phyloP scores from a whole-genome alignment of 768 basidiomycete species.

The Hortiboletus campestris region DNA sequence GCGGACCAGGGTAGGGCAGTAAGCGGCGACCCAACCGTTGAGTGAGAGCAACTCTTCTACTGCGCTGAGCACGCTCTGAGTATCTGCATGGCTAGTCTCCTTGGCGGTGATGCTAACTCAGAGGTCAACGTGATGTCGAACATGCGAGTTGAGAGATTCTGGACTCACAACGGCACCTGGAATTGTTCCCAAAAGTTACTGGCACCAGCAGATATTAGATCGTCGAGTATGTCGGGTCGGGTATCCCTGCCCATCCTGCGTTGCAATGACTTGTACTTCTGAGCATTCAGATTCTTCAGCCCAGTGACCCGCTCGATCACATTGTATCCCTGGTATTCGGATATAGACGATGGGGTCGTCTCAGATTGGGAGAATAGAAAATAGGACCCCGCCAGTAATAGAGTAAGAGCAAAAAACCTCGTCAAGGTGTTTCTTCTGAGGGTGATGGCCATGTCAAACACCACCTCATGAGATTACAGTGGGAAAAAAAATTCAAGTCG shows the following conservation, averaged over 20 bases:
- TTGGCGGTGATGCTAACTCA: slow-evolving; percentile 63
- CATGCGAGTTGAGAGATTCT: too few relatives aligned
- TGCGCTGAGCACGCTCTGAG: slow-evolving; percentile 83
- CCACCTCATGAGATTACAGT: too few relatives aligned
- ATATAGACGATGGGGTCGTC: slow-evolving; percentile 16
- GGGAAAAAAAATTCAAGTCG: too few relatives aligned
- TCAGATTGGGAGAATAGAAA: slow-evolving; percentile 21
- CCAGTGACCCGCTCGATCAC: slow-evolving; percentile 65
- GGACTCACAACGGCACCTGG: slow-evolving; percentile 83
- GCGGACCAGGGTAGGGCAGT: slow-evolving; percentile 90
- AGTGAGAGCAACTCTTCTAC: slow-evolving; percentile 94
- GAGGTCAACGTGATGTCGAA: background rate
- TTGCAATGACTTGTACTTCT: slow-evolving; percentile 86
- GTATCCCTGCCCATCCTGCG: slow-evolving; percentile 85
- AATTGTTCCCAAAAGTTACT: slow-evolving; percentile 90
- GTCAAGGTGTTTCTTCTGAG: slow-evolving; percentile 31
- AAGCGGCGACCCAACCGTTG: slow-evolving; percentile 97
- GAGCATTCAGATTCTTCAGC: slow-evolving; percentile 77
- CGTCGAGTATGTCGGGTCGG: slow-evolving; percentile 74
- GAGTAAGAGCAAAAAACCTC: slow-evolving; percentile 14
- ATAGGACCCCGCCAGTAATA: slow-evolving; percentile 22
- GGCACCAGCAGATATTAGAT: slow-evolving; percentile 72
- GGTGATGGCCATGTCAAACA: slow-evolving; percentile 32
- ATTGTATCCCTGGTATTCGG: slow-evolving; percentile 54
- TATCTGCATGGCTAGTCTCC: slow-evolving; percentile 87